Evolutionary conservation across 768 basidiomycete genomes (phyloP).

Genomic region (Sporobolomyces phaffii): DNA sequence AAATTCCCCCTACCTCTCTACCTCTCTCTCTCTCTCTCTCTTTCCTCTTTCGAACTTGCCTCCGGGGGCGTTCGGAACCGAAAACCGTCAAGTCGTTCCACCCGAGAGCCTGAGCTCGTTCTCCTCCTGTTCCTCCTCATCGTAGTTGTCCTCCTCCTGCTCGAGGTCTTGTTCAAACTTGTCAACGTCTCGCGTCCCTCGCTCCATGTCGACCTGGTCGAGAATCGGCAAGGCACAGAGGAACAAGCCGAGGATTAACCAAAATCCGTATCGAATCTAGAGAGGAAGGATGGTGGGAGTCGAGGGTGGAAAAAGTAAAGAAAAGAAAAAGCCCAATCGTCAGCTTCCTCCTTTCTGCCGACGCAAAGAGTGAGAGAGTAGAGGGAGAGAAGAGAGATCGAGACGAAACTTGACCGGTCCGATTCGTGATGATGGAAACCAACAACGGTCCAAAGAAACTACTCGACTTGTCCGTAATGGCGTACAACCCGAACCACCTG

Average conservation of each 20-base stretch:
- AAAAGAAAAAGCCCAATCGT: not conserved
- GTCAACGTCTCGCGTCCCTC: conserved; percentile 56
- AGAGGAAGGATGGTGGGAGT: too few species aligned
- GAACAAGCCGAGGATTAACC: conserved; percentile 60
- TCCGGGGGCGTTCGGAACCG: too few species aligned
- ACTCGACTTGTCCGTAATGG: conserved; percentile 57
- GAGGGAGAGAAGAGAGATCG: not conserved
- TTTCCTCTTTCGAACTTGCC: too few species aligned
- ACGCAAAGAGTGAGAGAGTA: not conserved
- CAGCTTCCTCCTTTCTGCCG: not conserved
- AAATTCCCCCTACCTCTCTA: too few species aligned
- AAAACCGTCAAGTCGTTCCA: too few species aligned
- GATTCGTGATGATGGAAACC: conserved; percentile 79
- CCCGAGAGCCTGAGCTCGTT: too few species aligned
- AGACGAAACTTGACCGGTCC: conserved; percentile 58
- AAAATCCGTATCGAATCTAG: conserved; percentile 82
- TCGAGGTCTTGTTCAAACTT: conserved; percentile 37
- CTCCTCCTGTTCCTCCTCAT: conserved; percentile 10
- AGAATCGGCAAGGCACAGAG: conserved; percentile 71
- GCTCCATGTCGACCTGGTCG: conserved; percentile 57
- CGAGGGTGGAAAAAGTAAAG: not conserved
- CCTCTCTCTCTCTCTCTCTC: too few species aligned
- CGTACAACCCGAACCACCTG: conserved; percentile 75
- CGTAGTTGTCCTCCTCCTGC: not conserved
- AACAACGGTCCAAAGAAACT: conserved; percentile 86